Evolutionary conservation across 2,329 filamentous ascomycete genomes (phyloP).

Genomic region (Clonostachys rhizophaga): DNA sequence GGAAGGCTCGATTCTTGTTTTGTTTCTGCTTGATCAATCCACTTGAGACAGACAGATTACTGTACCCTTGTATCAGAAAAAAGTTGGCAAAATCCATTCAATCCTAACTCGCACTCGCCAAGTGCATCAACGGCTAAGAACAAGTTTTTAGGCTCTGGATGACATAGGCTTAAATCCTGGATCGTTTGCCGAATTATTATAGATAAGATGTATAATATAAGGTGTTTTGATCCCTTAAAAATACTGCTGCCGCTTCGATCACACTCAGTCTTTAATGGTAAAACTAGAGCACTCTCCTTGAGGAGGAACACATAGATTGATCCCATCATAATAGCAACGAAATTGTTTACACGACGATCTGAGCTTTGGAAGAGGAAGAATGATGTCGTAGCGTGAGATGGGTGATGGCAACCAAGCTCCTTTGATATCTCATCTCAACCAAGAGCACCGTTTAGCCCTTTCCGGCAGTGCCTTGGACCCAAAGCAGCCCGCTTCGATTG

Average conservation of each 20-base stretch:
- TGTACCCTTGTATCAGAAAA: conserved; percentile 20
- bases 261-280: conserved; percentile 1
- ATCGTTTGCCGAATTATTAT: no score
- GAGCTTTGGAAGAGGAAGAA: conserved; percentile 39
- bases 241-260: conserved; percentile 3
- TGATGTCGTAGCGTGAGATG: conserved; percentile 1
- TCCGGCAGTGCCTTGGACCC: conserved; percentile 29
- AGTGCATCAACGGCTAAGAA: conserved; percentile 31
- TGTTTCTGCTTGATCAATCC: conserved; percentile 37
- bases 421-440: conserved; percentile 27
- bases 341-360: conserved; percentile 24
- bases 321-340: conserved; percentile 32
- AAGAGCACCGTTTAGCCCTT: conserved; percentile 39
- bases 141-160: conserved; percentile 8
- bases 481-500: conserved; percentile 15
- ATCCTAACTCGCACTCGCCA: conserved; percentile 30
- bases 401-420: neutral
- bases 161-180: conserved; percentile 14
- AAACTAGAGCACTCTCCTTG: neutral
- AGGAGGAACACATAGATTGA: conserved; percentile 35
- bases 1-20: conserved; percentile 20
- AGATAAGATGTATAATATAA: conserved; percentile 8
- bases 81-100: conserved; percentile 16
- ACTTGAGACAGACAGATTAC: conserved; percentile 25
- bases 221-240: conserved; percentile 29